Evolutionary conservation across 2,329 filamentous ascomycete genomes (phyloP).

Genomic region (Alternaria metachromatica): DNA sequence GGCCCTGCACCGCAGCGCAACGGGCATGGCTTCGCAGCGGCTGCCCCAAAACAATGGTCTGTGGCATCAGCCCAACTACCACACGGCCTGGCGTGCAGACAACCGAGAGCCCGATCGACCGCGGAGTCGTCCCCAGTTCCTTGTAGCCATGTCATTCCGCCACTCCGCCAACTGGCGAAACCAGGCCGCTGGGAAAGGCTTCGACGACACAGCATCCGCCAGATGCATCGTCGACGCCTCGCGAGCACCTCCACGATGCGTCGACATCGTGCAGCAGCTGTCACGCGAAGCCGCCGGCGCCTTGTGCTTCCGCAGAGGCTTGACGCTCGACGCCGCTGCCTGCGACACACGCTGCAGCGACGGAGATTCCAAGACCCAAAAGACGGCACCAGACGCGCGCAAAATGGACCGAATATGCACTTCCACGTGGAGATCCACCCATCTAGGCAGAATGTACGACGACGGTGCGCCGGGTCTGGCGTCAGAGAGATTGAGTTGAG

Average conservation of each 20-base stretch:
- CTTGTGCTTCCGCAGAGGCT: constrained; percentile 24
- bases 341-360: constrained; percentile 6
- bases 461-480: constrained; percentile 31
- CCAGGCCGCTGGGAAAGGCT: constrained; percentile 40
- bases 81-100: constrained; percentile 25
- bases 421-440: constrained; percentile 46
- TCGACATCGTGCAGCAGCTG: constrained; percentile 30
- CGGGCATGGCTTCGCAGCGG: constrained; percentile 29
- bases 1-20: constrained; percentile 23
- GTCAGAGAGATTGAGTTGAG: constrained; percentile 29
- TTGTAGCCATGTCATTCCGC: constrained; percentile 25
- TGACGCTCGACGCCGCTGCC: background rate
- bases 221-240: background rate
- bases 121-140: constrained; percentile 35
- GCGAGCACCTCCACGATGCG: constrained; percentile 4
- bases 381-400: constrained; percentile 29
- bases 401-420: constrained; percentile 22
- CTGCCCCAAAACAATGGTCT: constrained; percentile 34
- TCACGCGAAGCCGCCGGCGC: constrained; percentile 37
- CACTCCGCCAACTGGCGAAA: constrained; percentile 23
- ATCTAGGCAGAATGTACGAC: constrained; percentile 29
- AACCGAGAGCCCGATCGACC: constrained; percentile 33
- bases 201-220: constrained; percentile 21
- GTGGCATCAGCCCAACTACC: constrained; percentile 28
- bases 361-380: constrained; percentile 1